These are phyloP conservation scores for Leccinum rimulosum DNA, from an alignment of 768 basidiomycete genomes.

Conservation along the genomic window DNA sequence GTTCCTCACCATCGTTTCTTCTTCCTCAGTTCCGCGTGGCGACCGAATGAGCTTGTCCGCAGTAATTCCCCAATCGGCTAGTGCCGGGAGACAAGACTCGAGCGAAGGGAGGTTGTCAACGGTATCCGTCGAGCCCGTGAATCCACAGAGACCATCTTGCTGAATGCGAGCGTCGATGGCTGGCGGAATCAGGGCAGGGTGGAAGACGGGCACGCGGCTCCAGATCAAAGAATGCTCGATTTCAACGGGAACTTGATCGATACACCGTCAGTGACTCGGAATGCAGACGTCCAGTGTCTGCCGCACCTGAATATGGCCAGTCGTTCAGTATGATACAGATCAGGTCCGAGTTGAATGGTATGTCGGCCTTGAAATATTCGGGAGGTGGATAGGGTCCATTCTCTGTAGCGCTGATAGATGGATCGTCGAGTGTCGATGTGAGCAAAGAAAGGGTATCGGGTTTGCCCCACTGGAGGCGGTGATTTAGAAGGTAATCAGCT, in stretches of 20 bases:
- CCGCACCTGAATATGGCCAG: conserved; percentile 83
- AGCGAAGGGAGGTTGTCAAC: conserved; percentile 61
- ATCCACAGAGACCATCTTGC: conserved; percentile 81
- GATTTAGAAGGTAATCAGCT: conserved; percentile 72
- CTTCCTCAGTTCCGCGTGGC: conserved; percentile 46
- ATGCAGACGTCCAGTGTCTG: background rate
- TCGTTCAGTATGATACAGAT: conserved; percentile 78
- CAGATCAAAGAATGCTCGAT: conserved; percentile 77
- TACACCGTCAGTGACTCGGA: background rate
- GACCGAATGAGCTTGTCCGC: conserved; percentile 58
- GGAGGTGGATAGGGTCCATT: conserved; percentile 27
- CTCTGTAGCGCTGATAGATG: conserved; percentile 21
- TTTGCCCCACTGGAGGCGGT: conserved; percentile 75
- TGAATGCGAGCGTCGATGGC: conserved; percentile 55
- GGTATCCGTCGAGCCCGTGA: conserved; percentile 58
- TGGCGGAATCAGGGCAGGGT: conserved; percentile 50
- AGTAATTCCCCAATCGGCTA: conserved; percentile 71
- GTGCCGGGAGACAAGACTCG: conserved; percentile 53
- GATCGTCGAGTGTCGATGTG: conserved; percentile 46
- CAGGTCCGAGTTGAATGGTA: conserved; percentile 44
- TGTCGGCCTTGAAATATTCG: conserved; percentile 64
- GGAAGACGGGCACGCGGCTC: conserved; percentile 72
- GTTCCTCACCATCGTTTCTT: conserved; percentile 46
- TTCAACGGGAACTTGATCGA: conserved; percentile 54
- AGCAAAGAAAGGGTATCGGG: conserved; percentile 64